phyloP scores from a whole-genome alignment of 768 basidiomycete genomes.

The Boletus speciosus region DNA sequence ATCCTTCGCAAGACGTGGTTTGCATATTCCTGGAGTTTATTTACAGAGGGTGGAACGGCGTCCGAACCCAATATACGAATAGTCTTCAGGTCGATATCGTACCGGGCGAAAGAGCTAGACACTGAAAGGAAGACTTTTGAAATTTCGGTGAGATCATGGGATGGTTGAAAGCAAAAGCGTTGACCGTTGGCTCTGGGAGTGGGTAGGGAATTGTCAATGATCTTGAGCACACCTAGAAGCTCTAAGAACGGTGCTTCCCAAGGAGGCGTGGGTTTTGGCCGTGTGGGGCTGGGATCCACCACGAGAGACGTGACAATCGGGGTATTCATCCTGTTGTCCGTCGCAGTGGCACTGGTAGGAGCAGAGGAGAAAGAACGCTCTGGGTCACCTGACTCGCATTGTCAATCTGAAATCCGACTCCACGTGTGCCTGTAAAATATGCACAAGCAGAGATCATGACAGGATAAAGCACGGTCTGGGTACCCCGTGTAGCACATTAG shows the following conservation, averaged over 20 bases:
- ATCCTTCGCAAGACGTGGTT: constrained; percentile 1
- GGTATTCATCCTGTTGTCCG: background rate
- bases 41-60: background rate
- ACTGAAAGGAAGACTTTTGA: constrained; percentile 13
- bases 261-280: background rate
- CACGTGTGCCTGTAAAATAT: background rate
- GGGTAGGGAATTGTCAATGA: background rate
- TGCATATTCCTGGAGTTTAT: constrained; percentile 11
- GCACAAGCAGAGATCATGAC: background rate
- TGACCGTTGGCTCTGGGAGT: background rate
- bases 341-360: constrained; percentile 11
- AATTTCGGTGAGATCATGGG: constrained; percentile 9
- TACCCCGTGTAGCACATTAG: background rate
- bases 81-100: constrained; percentile 12
- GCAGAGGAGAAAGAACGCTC: constrained; percentile 1
- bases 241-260: constrained; percentile 12
- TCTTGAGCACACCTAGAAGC: constrained; percentile 6
- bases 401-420: background rate
- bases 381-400: constrained; percentile 6
- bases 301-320: constrained; percentile 7
- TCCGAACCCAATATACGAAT: background rate
- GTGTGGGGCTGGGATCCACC: background rate
- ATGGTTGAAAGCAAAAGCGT: constrained; percentile 14
- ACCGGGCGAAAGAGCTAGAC: background rate
- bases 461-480: background rate